Evolutionary conservation across 176 grass and related monocot genomes (phyloP).

Genomic region (Saccharum officinarum): DNA sequence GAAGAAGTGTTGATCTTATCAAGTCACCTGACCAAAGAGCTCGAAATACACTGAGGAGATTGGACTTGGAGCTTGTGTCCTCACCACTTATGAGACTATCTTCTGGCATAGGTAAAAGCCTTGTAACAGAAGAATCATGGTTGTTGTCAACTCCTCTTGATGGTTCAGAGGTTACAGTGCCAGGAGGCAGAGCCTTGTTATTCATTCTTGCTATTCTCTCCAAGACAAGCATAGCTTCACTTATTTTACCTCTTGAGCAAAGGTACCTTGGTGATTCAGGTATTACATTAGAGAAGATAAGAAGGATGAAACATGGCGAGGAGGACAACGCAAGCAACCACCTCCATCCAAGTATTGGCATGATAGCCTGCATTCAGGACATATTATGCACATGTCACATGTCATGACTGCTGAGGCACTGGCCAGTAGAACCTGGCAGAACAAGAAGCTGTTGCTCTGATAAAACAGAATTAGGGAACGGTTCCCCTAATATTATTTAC

Average conservation of each 20-base stretch:
- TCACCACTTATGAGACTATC: conserved; percentile 1
- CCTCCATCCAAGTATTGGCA: conserved; percentile 73
- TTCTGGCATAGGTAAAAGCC: conserved; percentile 36
- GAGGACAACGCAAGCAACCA: conserved; percentile 65
- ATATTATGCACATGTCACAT: not conserved
- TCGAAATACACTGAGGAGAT: conserved; percentile 25
- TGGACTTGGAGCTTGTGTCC: not conserved
- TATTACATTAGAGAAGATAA: conserved; percentile 54
- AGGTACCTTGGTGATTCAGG: conserved; percentile 81
- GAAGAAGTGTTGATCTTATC: conserved; percentile 60
- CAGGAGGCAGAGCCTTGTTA: conserved; percentile 47
- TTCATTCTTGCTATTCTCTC: conserved; percentile 72
- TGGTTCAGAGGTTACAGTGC: conserved; percentile 35
- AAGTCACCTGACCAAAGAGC: conserved; percentile 45
- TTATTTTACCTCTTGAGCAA: conserved; percentile 51
- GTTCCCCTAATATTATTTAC: not conserved
- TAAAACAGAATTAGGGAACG: not conserved
- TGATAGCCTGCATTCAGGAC: conserved; percentile 49
- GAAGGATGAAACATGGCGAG: conserved; percentile 55
- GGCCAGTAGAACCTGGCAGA: not conserved
- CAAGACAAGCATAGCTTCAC: conserved; percentile 48
- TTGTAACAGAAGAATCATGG: conserved; percentile 34
- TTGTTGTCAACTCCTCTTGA: conserved; percentile 13
- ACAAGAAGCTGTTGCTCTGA: not conserved
- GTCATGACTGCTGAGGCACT: no score